phyloP scores from a whole-genome alignment of 73 alveolate species.

The Paraurostyla sp. region DNA sequence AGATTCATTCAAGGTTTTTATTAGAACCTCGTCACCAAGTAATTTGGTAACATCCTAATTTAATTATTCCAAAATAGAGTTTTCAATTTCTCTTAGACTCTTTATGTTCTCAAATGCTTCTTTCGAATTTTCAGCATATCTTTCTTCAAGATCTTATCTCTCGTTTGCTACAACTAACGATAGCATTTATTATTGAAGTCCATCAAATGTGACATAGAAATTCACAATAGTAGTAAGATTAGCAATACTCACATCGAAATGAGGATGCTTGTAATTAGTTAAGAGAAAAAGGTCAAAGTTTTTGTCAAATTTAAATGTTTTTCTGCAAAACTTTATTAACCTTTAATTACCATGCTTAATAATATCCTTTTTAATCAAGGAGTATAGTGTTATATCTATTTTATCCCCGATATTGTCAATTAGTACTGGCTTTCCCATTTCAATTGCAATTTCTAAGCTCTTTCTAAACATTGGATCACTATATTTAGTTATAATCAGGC shows the following conservation, averaged over 20 bases:
- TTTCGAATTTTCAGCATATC: constrained; percentile 41
- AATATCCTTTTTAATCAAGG: neutral
- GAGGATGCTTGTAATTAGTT: neutral
- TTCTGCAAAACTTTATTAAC: constrained; percentile 48
- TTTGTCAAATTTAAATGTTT: constrained; percentile 33
- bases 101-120: constrained; percentile 57
- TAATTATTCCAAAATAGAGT: constrained; percentile 7
- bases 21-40: constrained; percentile 88
- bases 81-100: constrained; percentile 41
- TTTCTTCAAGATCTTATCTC: constrained; percentile 89
- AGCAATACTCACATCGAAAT: constrained; percentile 31
- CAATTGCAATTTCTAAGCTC: constrained; percentile 46
- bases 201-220: constrained; percentile 85
- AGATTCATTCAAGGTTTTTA: constrained; percentile 86
- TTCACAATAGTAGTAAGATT: constrained; percentile 65
- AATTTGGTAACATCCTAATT: constrained; percentile 65
- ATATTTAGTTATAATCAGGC: neutral
- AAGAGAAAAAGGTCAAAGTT: constrained; percentile 10
- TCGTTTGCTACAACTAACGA: constrained; percentile 98
- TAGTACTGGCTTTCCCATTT: constrained; percentile 55
- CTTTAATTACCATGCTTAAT: constrained; percentile 44
- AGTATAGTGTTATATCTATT: constrained; percentile 38
- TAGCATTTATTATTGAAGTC: constrained; percentile 96
- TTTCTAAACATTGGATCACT: constrained; percentile 8
- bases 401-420: constrained; percentile 20